These are phyloP conservation scores for Mortierella sp. DNA, from an alignment of 371 early-diverging fungal genomes.

Conservation along the genomic window DNA sequence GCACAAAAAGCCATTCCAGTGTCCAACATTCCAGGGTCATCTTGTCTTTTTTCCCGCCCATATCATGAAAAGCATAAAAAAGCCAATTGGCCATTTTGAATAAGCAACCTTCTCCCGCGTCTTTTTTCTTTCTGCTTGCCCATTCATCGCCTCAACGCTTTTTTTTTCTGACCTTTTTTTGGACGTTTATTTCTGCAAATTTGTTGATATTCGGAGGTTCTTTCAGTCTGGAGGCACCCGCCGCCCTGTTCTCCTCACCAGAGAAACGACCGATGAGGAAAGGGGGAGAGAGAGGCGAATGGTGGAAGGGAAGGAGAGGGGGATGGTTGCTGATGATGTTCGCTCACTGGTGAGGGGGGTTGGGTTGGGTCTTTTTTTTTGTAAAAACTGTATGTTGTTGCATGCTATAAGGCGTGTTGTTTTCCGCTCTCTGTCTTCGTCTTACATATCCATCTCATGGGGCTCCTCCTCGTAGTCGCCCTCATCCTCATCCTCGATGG, in stretches of 20 bases:
- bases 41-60: neutral
- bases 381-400: slow-evolving; percentile 1
- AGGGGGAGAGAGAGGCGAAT: neutral
- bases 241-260: neutral
- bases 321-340: neutral
- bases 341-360: too few relatives aligned
- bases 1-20: slow-evolving; percentile 5
- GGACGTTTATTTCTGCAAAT: slow-evolving; percentile 15
- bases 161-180: slow-evolving; percentile 10
- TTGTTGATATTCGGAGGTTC: neutral
- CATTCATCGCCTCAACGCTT: neutral
- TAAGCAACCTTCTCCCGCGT: too few relatives aligned
- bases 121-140: neutral
- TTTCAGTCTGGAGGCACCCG: too few relatives aligned
- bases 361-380: neutral
- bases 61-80: too few relatives aligned
- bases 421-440: neutral
- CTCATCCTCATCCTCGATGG: slow-evolving; percentile 80
- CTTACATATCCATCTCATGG: slow-evolving; percentile 60
- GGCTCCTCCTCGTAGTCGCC: slow-evolving; percentile 75
- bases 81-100: too few relatives aligned
- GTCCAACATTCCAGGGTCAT: neutral
- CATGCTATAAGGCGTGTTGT: neutral
- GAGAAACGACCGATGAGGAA: neutral
- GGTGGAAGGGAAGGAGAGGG: neutral